Percentiles rank a stretch among this genome's conserved stretches.
Evolutionary conservation across 352 stramenopile species (phyloP).

Genomic region (Phytophthora melonis): DNA sequence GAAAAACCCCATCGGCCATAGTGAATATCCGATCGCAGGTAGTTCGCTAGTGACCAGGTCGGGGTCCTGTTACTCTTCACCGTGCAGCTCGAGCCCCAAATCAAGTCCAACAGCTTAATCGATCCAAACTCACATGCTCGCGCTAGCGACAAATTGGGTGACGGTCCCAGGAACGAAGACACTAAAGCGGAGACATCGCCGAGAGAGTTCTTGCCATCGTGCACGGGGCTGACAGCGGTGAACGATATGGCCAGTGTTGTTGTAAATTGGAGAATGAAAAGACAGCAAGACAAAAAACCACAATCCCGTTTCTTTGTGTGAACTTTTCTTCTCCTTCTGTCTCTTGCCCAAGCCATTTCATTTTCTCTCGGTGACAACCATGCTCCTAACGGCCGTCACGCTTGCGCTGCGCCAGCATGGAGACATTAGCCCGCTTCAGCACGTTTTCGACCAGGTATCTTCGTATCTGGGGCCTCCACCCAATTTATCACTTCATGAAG

Average conservation of each 20-base stretch:
- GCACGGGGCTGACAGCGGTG: not conserved
- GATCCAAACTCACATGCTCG: not conserved
- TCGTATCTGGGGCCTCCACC: not conserved
- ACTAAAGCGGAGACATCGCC: not conserved
- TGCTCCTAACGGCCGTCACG: not conserved
- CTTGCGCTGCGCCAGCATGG: not conserved
- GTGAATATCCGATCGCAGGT: not conserved
- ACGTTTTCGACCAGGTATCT: not conserved
- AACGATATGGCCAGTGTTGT: not conserved
- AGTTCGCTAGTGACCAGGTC: not conserved
- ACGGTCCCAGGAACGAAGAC: not conserved
- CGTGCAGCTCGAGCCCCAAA: not conserved
- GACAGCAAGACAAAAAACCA: not conserved
- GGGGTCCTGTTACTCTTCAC: not conserved
- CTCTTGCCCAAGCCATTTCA: not conserved
- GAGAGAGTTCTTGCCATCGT: not conserved
- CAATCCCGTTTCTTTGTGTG: not conserved
- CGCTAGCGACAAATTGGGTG: not conserved
- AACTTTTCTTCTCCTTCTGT: not conserved
- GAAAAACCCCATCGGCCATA: not conserved
- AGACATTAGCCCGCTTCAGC: not conserved
- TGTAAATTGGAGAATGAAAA: not conserved
- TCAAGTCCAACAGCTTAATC: not conserved
- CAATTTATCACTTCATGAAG: not conserved
- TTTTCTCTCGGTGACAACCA: no score